Base-by-base conservation (phyloP, 148 eudicot species). In the Silene uniflora region DNA sequence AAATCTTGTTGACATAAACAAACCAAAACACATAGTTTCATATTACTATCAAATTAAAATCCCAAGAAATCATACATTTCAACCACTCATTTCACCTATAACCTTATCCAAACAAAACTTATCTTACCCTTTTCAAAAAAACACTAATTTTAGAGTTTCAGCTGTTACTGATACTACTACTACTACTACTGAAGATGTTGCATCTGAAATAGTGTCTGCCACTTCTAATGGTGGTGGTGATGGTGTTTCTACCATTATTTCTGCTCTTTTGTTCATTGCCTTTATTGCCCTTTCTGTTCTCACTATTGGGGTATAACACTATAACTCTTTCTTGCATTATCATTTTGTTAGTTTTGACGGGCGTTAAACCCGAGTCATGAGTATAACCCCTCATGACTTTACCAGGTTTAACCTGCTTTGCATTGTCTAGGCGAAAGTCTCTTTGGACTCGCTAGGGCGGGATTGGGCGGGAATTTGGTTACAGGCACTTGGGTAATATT, bases 261-360 rank as follows among this genome's bases (percentile, higher is more conserved):
- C 80, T 27, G 21, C 23, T 35, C 80, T 78, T 72, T 65, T 78
- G 71, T 72, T 78, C 71, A 72, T 72, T 72, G 80, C 80, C 17
- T 78, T 78, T 65, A 18, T 72, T 72, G 62, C 70, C 19, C 76
- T 78, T 9, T 62, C 76, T 4, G 23, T 78, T 19, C 76, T 78
- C 55, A 78, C 80, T 16, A 65, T 78, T 72, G 80, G 80, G 76
- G 80, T 78, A 78, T 17, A 52, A 12, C 10, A n/a, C 8, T 12
- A 47, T 49, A 11, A 49, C 56, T 52, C 17, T 12, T 10, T 6
- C 32, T 12, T 67, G 9, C 27, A 7, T 76, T 55, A 54, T n/a
- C 54, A 14, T 29, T 3, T 25, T 29, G 17, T 39, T 7, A 6
- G 44, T 52, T 16, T 52, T 11, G 14, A 22, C 63, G 18, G 10